Conservation (phyloP, 1,139 yeast genomes). For the Tardiomyces digboiensis region DNA sequence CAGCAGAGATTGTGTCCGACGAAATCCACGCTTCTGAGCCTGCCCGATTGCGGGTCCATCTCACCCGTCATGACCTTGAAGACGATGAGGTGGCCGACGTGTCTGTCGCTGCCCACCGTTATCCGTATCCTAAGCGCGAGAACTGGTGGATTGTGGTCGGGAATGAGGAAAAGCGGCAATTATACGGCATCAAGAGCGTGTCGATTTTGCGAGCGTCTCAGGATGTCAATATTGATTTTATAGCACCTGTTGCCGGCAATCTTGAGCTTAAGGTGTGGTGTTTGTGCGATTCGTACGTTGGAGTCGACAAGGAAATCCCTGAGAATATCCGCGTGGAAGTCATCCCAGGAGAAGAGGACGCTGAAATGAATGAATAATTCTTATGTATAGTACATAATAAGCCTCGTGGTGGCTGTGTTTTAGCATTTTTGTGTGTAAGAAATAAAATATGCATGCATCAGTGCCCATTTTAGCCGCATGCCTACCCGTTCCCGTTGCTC, state of each 20-base stretch:
- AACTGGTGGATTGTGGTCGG: conserved; percentile 78
- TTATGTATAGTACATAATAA: too few species aligned
- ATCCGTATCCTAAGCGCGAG: conserved; percentile 56
- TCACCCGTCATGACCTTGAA: conserved; percentile 55
- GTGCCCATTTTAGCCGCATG: too few species aligned
- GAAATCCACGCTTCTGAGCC: conserved; percentile 37
- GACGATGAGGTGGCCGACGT: conserved; percentile 51
- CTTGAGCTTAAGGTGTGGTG: conserved; percentile 69
- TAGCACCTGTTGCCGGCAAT: conserved; percentile 50
- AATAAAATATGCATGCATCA: too few species aligned
- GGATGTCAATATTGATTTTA: conserved; percentile 43
- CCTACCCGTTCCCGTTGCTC: neutral
- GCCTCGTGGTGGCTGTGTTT: too few species aligned
- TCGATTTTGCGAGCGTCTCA: conserved; percentile 45
- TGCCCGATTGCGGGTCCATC: conserved; percentile 37
- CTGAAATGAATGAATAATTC: neutral
- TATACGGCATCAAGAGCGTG: conserved; percentile 69
- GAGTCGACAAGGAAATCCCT: conserved; percentile 73
- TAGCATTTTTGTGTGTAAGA: too few species aligned
- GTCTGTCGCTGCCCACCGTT: conserved; percentile 45
- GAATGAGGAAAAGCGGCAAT: conserved; percentile 44
- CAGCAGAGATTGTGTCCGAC: conserved; percentile 38
- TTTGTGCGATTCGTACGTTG: conserved; percentile 83
- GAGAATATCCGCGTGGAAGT: neutral
- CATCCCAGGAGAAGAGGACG: neutral